Base-by-base conservation (phyloP, 2,329 filamentous ascomycete species). In the Nigrograna mackinnonii region DNA sequence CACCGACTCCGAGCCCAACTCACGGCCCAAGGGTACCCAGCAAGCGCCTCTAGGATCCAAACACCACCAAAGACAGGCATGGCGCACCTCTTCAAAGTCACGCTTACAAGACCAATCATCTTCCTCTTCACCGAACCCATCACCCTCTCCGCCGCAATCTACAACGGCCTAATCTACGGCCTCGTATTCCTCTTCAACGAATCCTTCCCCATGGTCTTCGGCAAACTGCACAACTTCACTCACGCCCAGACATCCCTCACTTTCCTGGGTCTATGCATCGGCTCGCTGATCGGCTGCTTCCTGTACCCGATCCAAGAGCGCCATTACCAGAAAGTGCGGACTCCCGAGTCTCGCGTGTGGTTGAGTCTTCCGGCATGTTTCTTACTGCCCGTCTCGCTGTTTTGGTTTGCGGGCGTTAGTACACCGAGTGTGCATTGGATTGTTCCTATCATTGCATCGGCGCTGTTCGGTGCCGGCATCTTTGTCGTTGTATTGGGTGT, bases 1-100 rank as follows among this genome's bases (percentile, higher is more conserved):
- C 89, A 86, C 57, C 81, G 85, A 21, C 87, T 94, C 52, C 89
- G 86, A 2, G 24, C 11, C 24, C 26, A 41, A 9, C 38, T 55
- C 12, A 35, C 31, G 11, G 53, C 47, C 5, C 40, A 49, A 30
- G 52, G 50, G 13, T 24, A 43, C 12, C n/a, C 30, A 4, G 41
- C 46, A 5, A 43, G 47, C 2, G 6, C 22, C 17, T 39, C 40
- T 14, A 28, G 24, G 24, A 55, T 61, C 18, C 41, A 31, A 38
- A 12, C 12, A 12, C 34, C 39, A 32, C 26, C 24, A 22, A 39
- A 45, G 20, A 41, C 37, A 18, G 37, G 44, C 9, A 36, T 47
- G 4, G 41, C 34, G 20, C 42, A 46, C 6, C 22, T 52, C 7
- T 50, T 52, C 36, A 49, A 44, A 16, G 48, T 52, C 20, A 50